Evolutionary conservation across 768 basidiomycete species (phyloP).

Genomic region (Amanita rubescens): DNA sequence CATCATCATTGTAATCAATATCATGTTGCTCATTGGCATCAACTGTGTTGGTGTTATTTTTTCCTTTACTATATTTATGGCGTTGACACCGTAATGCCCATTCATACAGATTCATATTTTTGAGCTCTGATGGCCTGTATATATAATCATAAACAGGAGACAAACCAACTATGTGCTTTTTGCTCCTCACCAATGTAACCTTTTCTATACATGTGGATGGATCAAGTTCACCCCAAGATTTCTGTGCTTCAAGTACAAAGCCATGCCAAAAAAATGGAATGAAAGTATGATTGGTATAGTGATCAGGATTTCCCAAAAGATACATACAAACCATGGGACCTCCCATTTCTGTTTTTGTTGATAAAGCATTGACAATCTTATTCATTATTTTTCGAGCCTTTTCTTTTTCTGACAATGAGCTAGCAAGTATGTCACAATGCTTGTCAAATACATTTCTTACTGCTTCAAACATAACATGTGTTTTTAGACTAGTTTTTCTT

Average conservation of each 20-base stretch:
- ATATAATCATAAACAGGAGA: constrained; percentile 17
- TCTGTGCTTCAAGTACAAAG: constrained; percentile 17
- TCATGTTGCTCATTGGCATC: neutral
- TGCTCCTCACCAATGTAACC: constrained; percentile 13
- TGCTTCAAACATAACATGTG: constrained; percentile 3
- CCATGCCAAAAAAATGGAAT: constrained; percentile 10
- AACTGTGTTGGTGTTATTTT: neutral
- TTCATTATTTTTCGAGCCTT: too few species aligned
- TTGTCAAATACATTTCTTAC: neutral
- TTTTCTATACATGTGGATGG: constrained; percentile 10
- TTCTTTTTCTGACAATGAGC: constrained; percentile 14
- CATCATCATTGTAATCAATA: too few species aligned
- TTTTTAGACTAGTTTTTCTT: constrained; percentile 26
- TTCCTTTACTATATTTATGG: constrained; percentile 4
- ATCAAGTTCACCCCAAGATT: neutral
- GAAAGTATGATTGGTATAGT: constrained; percentile 25
- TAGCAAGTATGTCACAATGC: neutral
- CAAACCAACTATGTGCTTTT: constrained; percentile 13
- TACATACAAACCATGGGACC: constrained; percentile 25
- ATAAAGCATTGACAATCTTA: constrained; percentile 6
- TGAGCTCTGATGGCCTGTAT: constrained; percentile 15
- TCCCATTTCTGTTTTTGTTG: constrained; percentile 24
- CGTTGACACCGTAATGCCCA: constrained; percentile 15
- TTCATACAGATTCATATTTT: constrained; percentile 21
- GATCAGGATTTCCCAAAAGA: constrained; percentile 4